Base-by-base conservation (phyloP, 2,329 filamentous ascomycete genomes). In the Aotearoamyces nothofagi region DNA sequence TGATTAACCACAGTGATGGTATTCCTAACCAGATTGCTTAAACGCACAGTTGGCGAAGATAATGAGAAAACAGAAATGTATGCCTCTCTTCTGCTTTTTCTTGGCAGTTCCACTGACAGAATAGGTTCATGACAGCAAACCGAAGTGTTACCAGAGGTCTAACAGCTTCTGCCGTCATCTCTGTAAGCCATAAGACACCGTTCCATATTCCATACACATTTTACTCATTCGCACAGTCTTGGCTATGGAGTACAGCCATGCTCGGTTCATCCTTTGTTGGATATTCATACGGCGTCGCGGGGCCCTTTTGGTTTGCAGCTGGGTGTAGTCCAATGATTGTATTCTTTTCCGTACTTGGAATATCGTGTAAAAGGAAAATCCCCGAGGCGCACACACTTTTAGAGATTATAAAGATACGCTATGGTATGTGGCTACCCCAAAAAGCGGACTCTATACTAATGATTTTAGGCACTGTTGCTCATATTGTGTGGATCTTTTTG, bases 231-330 rank as follows among this genome's bases (percentile, higher is more conserved):
- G 4, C 4, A 26, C 22, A 33, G 23, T 63, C 59, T 0, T 67
- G 63, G 63, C 53, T 66, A 2, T 66, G 61, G 60, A 62, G 58
- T 13, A 67, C 62, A 0, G 60, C 63, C 0, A 54, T 67, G 37
- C 47, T 68, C 1, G 61, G 61, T 1, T 60, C 59, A 7, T 55
- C 55, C 0, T 49, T 65, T 3, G 60, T 67, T 0, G 63, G 63
- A 1, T 68, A 69, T 36, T 55, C 56, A 27, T 66, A 65, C 39
- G 66, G 66, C 0, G 50, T 69, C 2, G 58, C 63, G 2, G 63
- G 63, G 0, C 64, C 64, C 0, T 68, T 70, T 31, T 70, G 64
- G 65, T 70, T 63, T 15, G 63, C 63, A 3, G 63, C 63, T 26
- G 66, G 63, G 2, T 65, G 60, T 27, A 63, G 58, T 8, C 60